These are phyloP conservation scores for Clathrus columnatus DNA, from an alignment of 768 basidiomycete species.

Conservation along the genomic window DNA sequence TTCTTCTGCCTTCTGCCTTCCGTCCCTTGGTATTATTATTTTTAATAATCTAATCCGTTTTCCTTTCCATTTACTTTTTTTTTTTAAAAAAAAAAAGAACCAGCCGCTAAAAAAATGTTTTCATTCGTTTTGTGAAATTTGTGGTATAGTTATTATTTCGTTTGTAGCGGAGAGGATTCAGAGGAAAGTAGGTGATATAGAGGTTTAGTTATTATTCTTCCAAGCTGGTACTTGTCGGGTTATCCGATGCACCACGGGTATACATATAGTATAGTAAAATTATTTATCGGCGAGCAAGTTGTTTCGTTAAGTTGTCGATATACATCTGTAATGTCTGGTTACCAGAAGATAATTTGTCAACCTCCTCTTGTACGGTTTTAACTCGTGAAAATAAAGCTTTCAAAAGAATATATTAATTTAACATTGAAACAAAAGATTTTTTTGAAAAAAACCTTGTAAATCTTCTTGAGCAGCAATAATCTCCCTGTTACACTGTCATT, in stretches of 20 bases:
- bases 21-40: neutral
- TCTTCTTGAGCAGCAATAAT: conserved; percentile 69
- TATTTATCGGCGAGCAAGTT: conserved; percentile 66
- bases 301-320: conserved; percentile 80
- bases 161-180: no score
- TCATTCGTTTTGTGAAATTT: no score
- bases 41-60: neutral
- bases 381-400: conserved; percentile 61
- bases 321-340: conserved; percentile 84
- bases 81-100: no score
- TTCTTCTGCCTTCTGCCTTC: neutral
- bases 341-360: conserved; percentile 71
- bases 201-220: neutral
- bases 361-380: conserved; percentile 61
- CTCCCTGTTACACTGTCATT: conserved; percentile 39
- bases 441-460: conserved; percentile 48
- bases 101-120: no score
- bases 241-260: no score
- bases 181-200: neutral
- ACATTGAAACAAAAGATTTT: neutral
- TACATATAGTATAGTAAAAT: neutral
- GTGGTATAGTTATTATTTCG: no score
- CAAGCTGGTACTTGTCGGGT: no score
- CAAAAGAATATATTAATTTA: neutral
- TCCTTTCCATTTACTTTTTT: neutral